phyloP scores from a whole-genome alignment of 495 filamentous ascomycete species.

The Neurospora intermedia region DNA sequence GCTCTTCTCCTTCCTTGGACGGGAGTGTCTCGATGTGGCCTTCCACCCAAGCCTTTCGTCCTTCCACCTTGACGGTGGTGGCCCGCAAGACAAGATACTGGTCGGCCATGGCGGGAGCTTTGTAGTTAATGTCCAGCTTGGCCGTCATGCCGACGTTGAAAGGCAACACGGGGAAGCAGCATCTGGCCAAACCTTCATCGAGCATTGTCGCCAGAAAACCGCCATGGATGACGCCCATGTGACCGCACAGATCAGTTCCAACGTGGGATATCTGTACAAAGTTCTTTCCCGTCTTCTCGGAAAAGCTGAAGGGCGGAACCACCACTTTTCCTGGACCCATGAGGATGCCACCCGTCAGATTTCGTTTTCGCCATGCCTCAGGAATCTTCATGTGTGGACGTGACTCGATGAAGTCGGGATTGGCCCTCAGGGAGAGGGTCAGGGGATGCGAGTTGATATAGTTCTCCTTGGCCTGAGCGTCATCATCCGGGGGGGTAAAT shows the following conservation, averaged over 20 bases:
- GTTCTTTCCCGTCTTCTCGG: slow-evolving; percentile 56
- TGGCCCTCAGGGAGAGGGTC: slow-evolving; percentile 49
- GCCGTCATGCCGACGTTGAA: slow-evolving; percentile 87
- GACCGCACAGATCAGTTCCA: slow-evolving; percentile 75
- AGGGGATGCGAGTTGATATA: slow-evolving; percentile 70
- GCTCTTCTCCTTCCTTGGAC: slow-evolving; percentile 24
- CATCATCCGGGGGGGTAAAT: slow-evolving; percentile 52
- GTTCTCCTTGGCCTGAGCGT: slow-evolving; percentile 53
- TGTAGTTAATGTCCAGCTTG: slow-evolving; percentile 83
- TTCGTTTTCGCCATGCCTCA: slow-evolving; percentile 49
- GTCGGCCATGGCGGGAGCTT: slow-evolving; percentile 64
- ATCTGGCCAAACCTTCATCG: slow-evolving; percentile 83
- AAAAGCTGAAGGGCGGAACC: slow-evolving; percentile 73
- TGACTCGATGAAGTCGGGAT: slow-evolving; percentile 60
- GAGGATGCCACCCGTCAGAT: slow-evolving; percentile 74
- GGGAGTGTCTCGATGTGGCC: slow-evolving; percentile 79
- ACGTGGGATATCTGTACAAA: slow-evolving; percentile 70
- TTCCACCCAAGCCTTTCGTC: slow-evolving; percentile 93
- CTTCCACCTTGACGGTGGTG: slow-evolving; percentile 77
- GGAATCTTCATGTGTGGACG: slow-evolving; percentile 85
- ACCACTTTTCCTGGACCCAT: slow-evolving; percentile 64
- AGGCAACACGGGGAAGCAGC: slow-evolving; percentile 83
- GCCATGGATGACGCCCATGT: slow-evolving; percentile 86
- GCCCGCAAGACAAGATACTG: slow-evolving; percentile 70
- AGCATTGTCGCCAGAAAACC: slow-evolving; percentile 84